Evolutionary conservation across 2,329 filamentous ascomycete genomes (phyloP).

Genomic region (Phialocephala sp.): DNA sequence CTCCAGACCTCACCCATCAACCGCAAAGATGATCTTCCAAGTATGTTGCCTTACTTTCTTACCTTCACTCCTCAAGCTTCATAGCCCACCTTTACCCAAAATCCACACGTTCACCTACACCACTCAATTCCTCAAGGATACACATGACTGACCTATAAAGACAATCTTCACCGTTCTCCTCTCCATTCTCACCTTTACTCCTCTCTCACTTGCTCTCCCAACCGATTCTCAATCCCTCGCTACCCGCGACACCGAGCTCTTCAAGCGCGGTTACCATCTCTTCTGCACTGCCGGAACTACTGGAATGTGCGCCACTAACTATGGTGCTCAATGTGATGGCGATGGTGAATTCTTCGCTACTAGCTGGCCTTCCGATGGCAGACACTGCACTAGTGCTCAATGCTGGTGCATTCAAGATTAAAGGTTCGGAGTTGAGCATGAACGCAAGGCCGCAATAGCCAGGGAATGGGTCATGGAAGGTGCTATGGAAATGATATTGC

Average conservation of each 20-base stretch:
- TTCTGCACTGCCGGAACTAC: background rate
- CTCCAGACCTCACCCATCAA: background rate
- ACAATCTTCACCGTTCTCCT: background rate
- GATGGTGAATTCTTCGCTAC: background rate
- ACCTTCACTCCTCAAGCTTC: background rate
- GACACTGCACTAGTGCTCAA: constrained; percentile 1
- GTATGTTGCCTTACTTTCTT: background rate
- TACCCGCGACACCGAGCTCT: background rate
- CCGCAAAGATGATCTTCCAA: background rate
- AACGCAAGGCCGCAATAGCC: no score
- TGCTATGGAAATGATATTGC: no score
- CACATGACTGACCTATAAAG: background rate
- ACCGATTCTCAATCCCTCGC: background rate
- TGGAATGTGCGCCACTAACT: background rate
- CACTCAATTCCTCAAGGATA: background rate
- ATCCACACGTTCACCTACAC: no score
- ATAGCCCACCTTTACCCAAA: background rate
- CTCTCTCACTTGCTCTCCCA: background rate
- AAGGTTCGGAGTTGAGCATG: no score
- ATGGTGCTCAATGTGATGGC: background rate
- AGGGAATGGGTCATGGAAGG: no score
- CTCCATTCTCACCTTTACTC: background rate
- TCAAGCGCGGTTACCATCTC: background rate
- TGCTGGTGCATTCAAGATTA: background rate
- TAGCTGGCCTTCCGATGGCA: background rate